Base-by-base conservation (phyloP, 345 rosid genomes). In the Boechera divaricarpa region DNA sequence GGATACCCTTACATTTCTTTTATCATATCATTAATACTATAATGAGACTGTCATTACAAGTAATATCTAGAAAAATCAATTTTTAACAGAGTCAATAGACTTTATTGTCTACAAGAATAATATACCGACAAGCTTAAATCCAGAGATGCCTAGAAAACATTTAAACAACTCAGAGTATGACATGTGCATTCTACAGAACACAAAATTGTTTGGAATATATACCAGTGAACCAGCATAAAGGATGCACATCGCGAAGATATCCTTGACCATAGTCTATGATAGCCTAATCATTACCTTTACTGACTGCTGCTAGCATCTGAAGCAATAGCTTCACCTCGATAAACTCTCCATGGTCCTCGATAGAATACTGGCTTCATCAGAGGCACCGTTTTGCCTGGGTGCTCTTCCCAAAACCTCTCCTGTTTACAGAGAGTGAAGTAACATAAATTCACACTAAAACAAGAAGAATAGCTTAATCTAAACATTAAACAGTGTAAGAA, bases 381-480 rank as follows among this genome's bases (percentile, higher is more conserved):
- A 26, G 94, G 98, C 79, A 94, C 96, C 1, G 78, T 84, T 78
- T 94, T 82, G 7, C 98, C 94, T 8, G 96, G 97, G 33, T 89
- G 97, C 60, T 89, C 98, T 84, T 91, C 96, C 97, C 96, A 94
- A 84, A 87, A 91, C 52, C 84, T 90, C 83, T 90, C 98, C 96
- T 91, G 88, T 77, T 53, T 4, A 75, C 38, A 78, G 49, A 77
- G 38, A 74, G 48, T 48, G 32, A 4, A 74, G 57, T 39, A 47
- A 55, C 52, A 45, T 44, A 48, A 63, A 62, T 16, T 33, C 4
- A 42, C 32, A 61, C 53, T 11, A 47, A 10, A 73, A 48, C 49
- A 71, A 67, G 63, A 73, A 58, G 16, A 35, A 21, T 21, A 21
- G 1, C 24, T 21, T 21, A 21, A 1, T 21, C 24, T 21, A 21